A percentile compares a stretch with the other conserved stretches of the same genome.
Evolutionary conservation across 306 rosid genomes (phyloP).

Genomic region (Dicorynia guianensis): DNA sequence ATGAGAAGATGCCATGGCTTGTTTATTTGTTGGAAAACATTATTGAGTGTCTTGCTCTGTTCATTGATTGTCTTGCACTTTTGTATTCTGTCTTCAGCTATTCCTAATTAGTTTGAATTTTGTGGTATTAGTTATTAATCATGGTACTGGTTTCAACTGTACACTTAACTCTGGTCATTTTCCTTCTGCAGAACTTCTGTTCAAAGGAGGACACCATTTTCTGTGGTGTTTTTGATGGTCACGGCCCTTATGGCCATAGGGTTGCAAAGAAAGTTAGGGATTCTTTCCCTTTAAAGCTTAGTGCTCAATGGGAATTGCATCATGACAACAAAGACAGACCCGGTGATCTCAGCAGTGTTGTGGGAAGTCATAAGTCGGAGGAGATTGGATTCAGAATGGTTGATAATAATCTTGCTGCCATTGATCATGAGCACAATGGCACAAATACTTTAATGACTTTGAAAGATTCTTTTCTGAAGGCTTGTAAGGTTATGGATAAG

Average conservation of each 20-base stretch:
- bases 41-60: no score
- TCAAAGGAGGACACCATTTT: constrained; percentile 52
- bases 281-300: constrained; percentile 58
- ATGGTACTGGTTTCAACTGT: neutral
- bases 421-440: neutral
- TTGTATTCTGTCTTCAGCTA: neutral
- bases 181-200: constrained; percentile 53
- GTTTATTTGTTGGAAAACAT: neutral
- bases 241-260: constrained; percentile 69
- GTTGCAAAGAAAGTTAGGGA: constrained; percentile 67
- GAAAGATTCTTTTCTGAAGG: constrained; percentile 58
- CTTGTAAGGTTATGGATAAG: constrained; percentile 65
- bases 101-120: neutral
- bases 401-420: neutral
- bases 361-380: constrained; percentile 2
- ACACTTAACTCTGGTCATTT: neutral
- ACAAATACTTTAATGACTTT: constrained; percentile 27
- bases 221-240: constrained; percentile 74
- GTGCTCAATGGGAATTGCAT: constrained; percentile 51
- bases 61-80: neutral
- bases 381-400: constrained; percentile 8
- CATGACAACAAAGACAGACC: constrained; percentile 14
- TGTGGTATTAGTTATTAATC: neutral
- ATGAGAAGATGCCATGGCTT: neutral
- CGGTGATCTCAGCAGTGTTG: neutral